A percentile compares a stretch with the other conserved stretches of the same genome.
These are phyloP conservation scores for Rhodosporidiobolus sp. DNA, from an alignment of 768 basidiomycete species.

Conservation along the genomic window DNA sequence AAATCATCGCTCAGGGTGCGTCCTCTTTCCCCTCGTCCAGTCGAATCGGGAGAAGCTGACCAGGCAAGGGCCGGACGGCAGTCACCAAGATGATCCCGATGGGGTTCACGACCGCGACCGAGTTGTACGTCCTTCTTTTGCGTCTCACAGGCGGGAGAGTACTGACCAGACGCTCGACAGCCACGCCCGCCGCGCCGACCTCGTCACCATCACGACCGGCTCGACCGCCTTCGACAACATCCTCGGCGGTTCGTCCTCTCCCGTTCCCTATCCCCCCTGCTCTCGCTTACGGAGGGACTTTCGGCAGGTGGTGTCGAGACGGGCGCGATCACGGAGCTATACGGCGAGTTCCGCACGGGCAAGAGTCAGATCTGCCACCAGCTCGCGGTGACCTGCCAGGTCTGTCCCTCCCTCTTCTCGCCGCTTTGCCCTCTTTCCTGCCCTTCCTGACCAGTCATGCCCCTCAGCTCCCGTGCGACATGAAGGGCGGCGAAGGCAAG, in stretches of 20 bases:
- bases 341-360: conserved; percentile 97
- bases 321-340: conserved; percentile 94
- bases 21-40: background rate
- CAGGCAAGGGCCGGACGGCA: conserved; percentile 47
- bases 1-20: conserved; percentile 85
- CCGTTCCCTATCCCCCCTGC: background rate
- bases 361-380: conserved; percentile 99
- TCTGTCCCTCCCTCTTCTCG: conserved; percentile 41
- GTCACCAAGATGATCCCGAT: conserved; percentile 94
- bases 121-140: conserved; percentile 51
- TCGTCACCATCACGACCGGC: conserved; percentile 94
- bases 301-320: conserved; percentile 89
- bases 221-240: conserved; percentile 93
- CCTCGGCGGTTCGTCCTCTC: conserved; percentile 66
- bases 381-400: conserved; percentile 92
- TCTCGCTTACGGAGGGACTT: background rate
- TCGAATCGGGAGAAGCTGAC: conserved; percentile 2
- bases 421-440: background rate
- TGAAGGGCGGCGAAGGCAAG: conserved; percentile 99
- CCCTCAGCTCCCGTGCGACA: conserved; percentile 72
- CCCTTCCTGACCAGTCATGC: background rate
- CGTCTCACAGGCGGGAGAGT: background rate
- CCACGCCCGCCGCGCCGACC: conserved; percentile 87
- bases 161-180: conserved; percentile 45
- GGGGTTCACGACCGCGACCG: conserved; percentile 96